phyloP scores from a whole-genome alignment of 768 basidiomycete genomes.

The Boletus bicolor region DNA sequence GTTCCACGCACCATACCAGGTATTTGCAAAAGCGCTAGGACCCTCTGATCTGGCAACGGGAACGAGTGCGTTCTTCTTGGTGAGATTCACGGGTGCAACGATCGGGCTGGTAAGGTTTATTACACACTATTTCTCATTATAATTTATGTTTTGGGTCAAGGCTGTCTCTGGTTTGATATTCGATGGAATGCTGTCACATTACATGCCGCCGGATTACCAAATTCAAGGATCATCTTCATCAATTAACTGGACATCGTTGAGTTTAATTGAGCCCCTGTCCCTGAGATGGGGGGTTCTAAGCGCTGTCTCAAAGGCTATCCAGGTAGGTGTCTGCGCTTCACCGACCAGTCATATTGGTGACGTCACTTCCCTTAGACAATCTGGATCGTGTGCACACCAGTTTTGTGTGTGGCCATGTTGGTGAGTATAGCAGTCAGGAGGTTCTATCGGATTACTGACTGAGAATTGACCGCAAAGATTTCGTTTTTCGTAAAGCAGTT shows the following conservation, averaged over 20 bases:
- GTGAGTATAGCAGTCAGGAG: constrained; percentile 35
- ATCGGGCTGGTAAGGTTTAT: constrained; percentile 62
- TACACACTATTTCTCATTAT: neutral
- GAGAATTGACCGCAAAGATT: constrained; percentile 16
- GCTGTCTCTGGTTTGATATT: constrained; percentile 76
- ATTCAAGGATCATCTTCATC: constrained; percentile 43
- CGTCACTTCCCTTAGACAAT: constrained; percentile 46
- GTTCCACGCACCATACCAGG: constrained; percentile 83
- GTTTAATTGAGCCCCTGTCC: constrained; percentile 42
- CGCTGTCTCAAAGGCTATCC: constrained; percentile 59
- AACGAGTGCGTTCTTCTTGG: constrained; percentile 85
- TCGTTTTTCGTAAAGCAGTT: constrained; percentile 30
- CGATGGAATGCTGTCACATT: constrained; percentile 46
- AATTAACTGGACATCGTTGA: constrained; percentile 53
- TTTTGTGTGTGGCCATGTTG: constrained; percentile 61
- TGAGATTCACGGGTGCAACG: constrained; percentile 83
- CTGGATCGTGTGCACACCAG: constrained; percentile 72
- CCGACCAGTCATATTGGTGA: constrained; percentile 1
- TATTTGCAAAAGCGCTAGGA: constrained; percentile 65
- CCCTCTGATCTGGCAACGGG: constrained; percentile 69
- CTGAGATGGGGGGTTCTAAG: constrained; percentile 47
- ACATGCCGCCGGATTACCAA: constrained; percentile 47
- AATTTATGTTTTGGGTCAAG: constrained; percentile 37
- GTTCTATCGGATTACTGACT: constrained; percentile 8
- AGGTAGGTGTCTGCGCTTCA: constrained; percentile 39